These are phyloP conservation scores for Litsea cubeba DNA, from an alignment of 164 flowering plant genomes.

Conservation along the genomic window DNA sequence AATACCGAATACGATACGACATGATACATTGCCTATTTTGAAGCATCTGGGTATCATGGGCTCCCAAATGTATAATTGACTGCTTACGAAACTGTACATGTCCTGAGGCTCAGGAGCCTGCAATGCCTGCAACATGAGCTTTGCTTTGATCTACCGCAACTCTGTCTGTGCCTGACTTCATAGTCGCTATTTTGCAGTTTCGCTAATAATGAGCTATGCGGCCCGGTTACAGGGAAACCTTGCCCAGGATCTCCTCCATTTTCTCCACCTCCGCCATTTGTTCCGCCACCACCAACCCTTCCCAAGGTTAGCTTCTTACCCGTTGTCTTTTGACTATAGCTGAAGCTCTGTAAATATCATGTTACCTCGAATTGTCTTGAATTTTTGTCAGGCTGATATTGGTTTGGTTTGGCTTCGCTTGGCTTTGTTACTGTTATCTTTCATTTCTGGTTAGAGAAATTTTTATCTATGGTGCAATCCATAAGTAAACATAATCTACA, in stretches of 20 bases:
- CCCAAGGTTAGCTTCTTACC: background rate
- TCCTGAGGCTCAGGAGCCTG: background rate
- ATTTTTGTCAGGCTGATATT: too few species aligned
- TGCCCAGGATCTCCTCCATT: slow-evolving; percentile 94
- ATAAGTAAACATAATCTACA: background rate
- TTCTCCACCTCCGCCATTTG: slow-evolving; percentile 92
- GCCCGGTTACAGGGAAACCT: slow-evolving; percentile 40
- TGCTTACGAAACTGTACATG: background rate
- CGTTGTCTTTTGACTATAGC: background rate
- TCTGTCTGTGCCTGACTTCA: background rate
- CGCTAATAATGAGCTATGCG: slow-evolving; percentile 61
- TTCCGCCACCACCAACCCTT: background rate
- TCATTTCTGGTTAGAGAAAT: too few species aligned
- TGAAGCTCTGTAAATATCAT: background rate
- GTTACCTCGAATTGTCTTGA: background rate
- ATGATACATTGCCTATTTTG: too few species aligned
- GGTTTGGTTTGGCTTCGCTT: too few species aligned
- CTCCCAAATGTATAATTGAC: background rate
- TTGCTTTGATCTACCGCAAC: background rate
- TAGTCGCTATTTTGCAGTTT: slow-evolving; percentile 47
- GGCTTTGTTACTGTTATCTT: too few species aligned
- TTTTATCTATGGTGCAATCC: background rate
- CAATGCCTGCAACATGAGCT: slow-evolving; percentile 18
- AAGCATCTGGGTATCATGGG: background rate
- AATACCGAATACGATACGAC: too few species aligned